A percentile compares a stretch with the other conserved stretches of the same genome.
These are phyloP conservation scores for Suillus discolor DNA, from an alignment of 768 basidiomycete species.

Conservation along the genomic window DNA sequence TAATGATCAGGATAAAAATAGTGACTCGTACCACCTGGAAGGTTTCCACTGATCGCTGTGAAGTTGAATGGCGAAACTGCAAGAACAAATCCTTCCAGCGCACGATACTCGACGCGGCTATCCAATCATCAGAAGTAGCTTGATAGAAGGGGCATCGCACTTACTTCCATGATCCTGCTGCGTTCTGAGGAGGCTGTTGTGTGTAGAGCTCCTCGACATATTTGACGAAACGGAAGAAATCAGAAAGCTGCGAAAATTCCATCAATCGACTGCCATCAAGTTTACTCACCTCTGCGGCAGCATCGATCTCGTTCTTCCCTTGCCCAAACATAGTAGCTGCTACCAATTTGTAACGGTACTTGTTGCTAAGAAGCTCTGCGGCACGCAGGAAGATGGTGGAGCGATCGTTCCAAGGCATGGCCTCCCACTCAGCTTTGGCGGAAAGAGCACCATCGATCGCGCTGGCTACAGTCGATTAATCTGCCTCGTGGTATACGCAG, in stretches of 20 bases:
- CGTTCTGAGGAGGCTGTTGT: conserved; percentile 87
- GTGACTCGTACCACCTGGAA: conserved; percentile 57
- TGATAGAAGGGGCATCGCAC: conserved; percentile 30
- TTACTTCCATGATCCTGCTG: conserved; percentile 92
- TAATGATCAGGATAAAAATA: conserved; percentile 1
- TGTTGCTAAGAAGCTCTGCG: conserved; percentile 92
- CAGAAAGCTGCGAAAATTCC: conserved; percentile 55
- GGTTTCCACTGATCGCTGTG: conserved; percentile 97
- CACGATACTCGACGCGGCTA: conserved; percentile 94
- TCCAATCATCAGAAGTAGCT: conserved; percentile 11
- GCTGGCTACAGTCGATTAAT: conserved; percentile 65
- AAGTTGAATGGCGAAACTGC: conserved; percentile 99
- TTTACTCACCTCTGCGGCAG: conserved; percentile 86
- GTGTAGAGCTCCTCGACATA: conserved; percentile 94
- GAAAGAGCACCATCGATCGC: conserved; percentile 89
- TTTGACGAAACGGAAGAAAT: conserved; percentile 97
- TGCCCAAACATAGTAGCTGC: conserved; percentile 98
- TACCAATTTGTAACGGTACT: conserved; percentile 93
- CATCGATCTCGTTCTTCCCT: conserved; percentile 99
- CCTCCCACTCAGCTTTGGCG: conserved; percentile 90
- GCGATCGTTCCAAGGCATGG: conserved; percentile 93
- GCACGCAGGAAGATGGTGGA: conserved; percentile 99
- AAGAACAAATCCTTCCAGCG: conserved; percentile 97
- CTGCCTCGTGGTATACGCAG: conserved; percentile 88
- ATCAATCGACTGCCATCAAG: conserved; percentile 12